A percentile compares a stretch with the other conserved stretches of the same genome.
Conservation (phyloP, 1,284 basidiomycete species). For the Boletus semigastroideus region DNA sequence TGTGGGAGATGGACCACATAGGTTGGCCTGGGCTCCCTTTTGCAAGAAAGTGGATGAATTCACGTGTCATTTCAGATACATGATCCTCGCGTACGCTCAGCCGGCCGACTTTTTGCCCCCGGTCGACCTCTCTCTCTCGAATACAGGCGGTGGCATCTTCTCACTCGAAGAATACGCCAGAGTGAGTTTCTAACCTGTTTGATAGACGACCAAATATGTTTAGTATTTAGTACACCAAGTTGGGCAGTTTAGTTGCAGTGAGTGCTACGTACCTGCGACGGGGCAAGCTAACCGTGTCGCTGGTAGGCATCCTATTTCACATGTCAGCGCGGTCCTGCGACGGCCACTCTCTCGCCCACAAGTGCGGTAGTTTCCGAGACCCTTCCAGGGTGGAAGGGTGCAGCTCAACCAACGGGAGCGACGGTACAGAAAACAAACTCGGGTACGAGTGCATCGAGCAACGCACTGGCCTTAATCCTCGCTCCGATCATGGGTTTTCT, state of each 20-base stretch:
- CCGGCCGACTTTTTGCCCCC: constrained; percentile 62
- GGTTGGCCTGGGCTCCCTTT: constrained; percentile 41
- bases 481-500: constrained; percentile 30
- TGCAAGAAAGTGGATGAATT: not conserved
- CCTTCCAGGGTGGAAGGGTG: constrained; percentile 36
- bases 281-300: constrained; percentile 1
- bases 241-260: constrained; percentile 62
- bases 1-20: constrained; percentile 67
- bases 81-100: constrained; percentile 64
- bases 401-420: constrained; percentile 12
- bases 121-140: constrained; percentile 49
- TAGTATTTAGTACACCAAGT: constrained; percentile 43
- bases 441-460: constrained; percentile 20
- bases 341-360: constrained; percentile 53
- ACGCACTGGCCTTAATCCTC: constrained; percentile 25
- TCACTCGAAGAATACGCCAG: constrained; percentile 52
- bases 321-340: constrained; percentile 67
- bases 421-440: constrained; percentile 24
- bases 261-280: constrained; percentile 16
- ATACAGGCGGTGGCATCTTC: constrained; percentile 50
- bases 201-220: constrained; percentile 3
- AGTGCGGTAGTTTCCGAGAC: constrained; percentile 65
- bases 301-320: constrained; percentile 69
- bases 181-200: constrained; percentile 31
- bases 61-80: constrained; percentile 49